Evolutionary conservation across 768 basidiomycete genomes (phyloP), one percentile per base, ranked within the genome.

Genomic region (Mycena olivaceomarginata): DNA sequence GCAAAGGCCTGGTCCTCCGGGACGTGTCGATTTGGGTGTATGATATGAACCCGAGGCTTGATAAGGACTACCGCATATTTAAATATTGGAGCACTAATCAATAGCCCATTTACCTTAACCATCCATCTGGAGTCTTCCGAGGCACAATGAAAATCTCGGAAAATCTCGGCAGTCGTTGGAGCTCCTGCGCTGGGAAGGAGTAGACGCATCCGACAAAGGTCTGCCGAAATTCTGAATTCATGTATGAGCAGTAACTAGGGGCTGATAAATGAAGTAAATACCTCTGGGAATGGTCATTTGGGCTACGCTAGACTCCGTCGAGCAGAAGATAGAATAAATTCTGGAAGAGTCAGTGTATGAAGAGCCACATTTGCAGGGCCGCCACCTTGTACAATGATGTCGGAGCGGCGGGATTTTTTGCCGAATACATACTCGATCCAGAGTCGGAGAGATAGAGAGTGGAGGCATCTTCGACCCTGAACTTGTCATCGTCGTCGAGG

Each of bases 211-310:
- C 22, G 7, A 22, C 53, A 22, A 8, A 56, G 53, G 9, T n/a
- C 53, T 1, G 16, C n/a, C 53, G n/a, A 56, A 56, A 56, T 56
- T 22, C 53, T 56, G 3, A 56, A 56, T n/a, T 3, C 8, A n/a
- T n/a, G n/a, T 7, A 9, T 22, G n/a, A 56, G 2, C 5, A n/a
- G 31, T 31, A 5, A 22, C 5, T n/a, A 12, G 53, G 7, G 53
- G n/a, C 22, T 56, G n/a, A 15, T 56, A 3, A 3, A n/a, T 56
- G 5, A 3, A n/a, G 20, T 56, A 8, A 10, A 22, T 56, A 56
- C 53, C 53, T 56, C 53, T 56, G 53, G n/a, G 53, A 56, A n/a
- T 56, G 20, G n/a, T 56, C 53, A 56, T 56, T 15, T n/a, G 53
- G n/a, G n/a, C 53, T 56, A 1, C n/a, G 20, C 53, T n/a, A 56